Conservation (phyloP, 305 asterid genomes). For the Euphrasia arctica region DNA sequence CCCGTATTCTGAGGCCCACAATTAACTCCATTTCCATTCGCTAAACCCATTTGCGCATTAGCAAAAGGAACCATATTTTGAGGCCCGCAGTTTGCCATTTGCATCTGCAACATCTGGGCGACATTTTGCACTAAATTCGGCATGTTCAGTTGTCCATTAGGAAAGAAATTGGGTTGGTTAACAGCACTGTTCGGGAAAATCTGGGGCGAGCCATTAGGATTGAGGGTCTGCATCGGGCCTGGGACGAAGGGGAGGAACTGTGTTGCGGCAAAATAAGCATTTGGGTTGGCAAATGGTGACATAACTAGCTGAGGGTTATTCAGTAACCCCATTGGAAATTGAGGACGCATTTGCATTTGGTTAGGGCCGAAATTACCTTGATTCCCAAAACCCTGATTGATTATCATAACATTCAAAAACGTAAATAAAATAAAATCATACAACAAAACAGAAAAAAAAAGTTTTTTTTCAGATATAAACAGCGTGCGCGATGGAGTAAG, state of each 20-base stretch:
- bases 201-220: not conserved
- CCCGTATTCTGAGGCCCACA: slow-evolving; percentile 37
- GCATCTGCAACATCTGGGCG: not conserved
- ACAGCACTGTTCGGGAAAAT: not conserved
- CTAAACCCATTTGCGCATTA: slow-evolving; percentile 35
- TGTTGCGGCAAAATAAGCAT: not conserved
- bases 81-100: slow-evolving; percentile 17
- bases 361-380: not conserved
- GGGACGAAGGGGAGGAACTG: not conserved
- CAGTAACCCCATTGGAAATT: not conserved
- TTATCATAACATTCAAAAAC: not conserved
- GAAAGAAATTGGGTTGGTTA: not conserved
- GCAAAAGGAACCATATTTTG: slow-evolving; percentile 36
- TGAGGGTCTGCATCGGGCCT: not conserved
- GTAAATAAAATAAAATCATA: too few relatives aligned
- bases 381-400: not conserved
- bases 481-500: not conserved
- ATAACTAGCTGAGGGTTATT: not conserved
- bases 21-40: slow-evolving; percentile 31
- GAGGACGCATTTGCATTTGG: not conserved
- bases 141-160: not conserved
- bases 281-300: not conserved
- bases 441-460: too few relatives aligned
- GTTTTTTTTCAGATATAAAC: not conserved
- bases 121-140: not conserved